Evolutionary conservation across 768 basidiomycete species (phyloP).

Genomic region (Pisolithus microcarpus): DNA sequence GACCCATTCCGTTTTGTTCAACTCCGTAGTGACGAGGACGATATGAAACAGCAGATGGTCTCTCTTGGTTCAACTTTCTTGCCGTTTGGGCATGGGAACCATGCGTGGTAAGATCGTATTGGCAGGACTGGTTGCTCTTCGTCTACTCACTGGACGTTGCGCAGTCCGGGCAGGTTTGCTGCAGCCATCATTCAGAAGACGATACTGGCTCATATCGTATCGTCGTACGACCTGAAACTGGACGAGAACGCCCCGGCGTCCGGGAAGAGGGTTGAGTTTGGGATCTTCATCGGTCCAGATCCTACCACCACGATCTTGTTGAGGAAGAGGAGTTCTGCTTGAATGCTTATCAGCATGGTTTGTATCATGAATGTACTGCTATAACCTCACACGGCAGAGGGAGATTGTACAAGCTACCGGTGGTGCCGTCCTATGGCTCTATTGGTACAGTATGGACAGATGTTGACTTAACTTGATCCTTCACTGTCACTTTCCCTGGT

Average conservation of each 20-base stretch:
- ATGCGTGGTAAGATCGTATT: conserved; percentile 10
- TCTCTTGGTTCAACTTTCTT: conserved; percentile 25
- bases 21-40: background rate
- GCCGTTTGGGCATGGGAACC: conserved; percentile 25
- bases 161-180: conserved; percentile 33
- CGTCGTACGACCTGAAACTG: conserved; percentile 38
- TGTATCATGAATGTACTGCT: background rate
- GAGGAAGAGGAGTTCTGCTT: background rate
- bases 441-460: no score
- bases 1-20: background rate
- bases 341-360: background rate
- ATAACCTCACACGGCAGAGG: no score
- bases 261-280: background rate
- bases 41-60: conserved; percentile 19
- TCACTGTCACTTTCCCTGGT: background rate
- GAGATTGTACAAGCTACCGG: no score
- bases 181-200: conserved; percentile 33
- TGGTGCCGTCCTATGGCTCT: no score
- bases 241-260: conserved; percentile 39
- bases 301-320: background rate
- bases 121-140: background rate
- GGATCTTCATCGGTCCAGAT: background rate
- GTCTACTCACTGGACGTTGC: background rate
- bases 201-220: conserved; percentile 30
- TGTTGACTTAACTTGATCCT: background rate